Evolutionary conservation across 768 basidiomycete genomes (phyloP), one percentile per base, ranked within the genome.

Genomic region (Lactarius evosmus): DNA sequence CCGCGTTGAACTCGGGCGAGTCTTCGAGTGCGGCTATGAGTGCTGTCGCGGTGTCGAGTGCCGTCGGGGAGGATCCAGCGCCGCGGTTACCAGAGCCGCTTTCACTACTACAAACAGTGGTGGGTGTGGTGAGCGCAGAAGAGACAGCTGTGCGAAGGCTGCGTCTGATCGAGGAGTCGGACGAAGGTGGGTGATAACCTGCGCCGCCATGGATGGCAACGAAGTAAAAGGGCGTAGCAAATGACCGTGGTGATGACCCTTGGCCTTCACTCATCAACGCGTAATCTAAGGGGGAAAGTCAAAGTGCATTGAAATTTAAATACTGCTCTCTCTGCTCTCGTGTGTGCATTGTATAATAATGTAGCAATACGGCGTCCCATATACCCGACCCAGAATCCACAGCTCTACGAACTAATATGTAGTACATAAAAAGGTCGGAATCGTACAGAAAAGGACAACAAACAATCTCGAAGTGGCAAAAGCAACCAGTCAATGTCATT

Each of bases 141-240:
- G 78, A 61, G 25, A 67, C 58, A 70, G 92, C 74, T 4, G 81
- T 81, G 14, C 73, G 74, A 66, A 86, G 88, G 41, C 88, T 76
- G 38, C 78, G 76, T 30, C 77, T 75, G 59, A 89, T 86, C 17
- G 77, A 73, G 0, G 61, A 25, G 55, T 68, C 61, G 1, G 72
- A 55, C 22, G 50, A 66, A 52, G 70, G 74, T 7, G 78, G 71
- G 67, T 91, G 89, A n/a, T 77, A 72, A 3, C 91, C 91, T 30
- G 91, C 91, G 33, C 91, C 91, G 12, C 87, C 91, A 68, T 93
- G 91, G 12, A 89, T 87, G 3, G 83, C 84, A 62, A 91, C 74
- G 16, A 75, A 11, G 41, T 69, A 69, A 33, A 67, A 59, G 3
- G 65, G 58, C 1, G 14, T 11, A 5, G 40, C 27, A 7, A 32